Percentiles rank a stretch among this genome's conserved stretches.
Conservation (phyloP, 768 basidiomycete species). For the Pleurotus platypus region DNA sequence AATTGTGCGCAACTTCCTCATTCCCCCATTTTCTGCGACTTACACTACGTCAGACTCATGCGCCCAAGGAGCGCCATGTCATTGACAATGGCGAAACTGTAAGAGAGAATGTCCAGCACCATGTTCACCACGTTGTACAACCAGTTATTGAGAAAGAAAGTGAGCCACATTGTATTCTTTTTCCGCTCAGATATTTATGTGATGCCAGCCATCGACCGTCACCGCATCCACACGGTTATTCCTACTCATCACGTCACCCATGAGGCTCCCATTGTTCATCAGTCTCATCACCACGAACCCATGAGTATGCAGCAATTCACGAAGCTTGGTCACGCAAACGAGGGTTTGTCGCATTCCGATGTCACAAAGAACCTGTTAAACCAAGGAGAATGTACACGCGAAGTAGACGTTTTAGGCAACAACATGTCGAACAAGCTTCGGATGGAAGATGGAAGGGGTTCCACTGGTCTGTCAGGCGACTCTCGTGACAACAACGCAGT, state of each 20-base stretch:
- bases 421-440: neutral
- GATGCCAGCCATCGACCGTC: conserved; percentile 23
- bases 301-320: conserved; percentile 31
- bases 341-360: neutral
- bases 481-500: too few relatives aligned
- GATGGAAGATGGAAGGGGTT: neutral
- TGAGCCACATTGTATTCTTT: conserved; percentile 12
- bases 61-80: conserved; percentile 23
- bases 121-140: conserved; percentile 34
- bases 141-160: conserved; percentile 36
- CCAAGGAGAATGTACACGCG: neutral
- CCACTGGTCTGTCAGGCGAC: too few relatives aligned
- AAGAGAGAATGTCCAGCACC: conserved; percentile 29
- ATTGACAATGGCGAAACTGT: conserved; percentile 30
- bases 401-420: neutral
- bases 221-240: conserved; percentile 28
- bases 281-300: conserved; percentile 28
- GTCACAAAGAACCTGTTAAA: neutral
- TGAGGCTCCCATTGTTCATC: conserved; percentile 33
- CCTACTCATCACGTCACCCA: conserved; percentile 32
- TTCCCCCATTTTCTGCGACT: neutral
- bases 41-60: conserved; percentile 13
- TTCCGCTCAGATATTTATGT: neutral
- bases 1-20: conserved; percentile 14
- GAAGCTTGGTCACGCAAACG: conserved; percentile 11